These are phyloP conservation scores for Phaffomyces thermotolerans DNA, from an alignment of 805 yeast species.

Conservation along the genomic window DNA sequence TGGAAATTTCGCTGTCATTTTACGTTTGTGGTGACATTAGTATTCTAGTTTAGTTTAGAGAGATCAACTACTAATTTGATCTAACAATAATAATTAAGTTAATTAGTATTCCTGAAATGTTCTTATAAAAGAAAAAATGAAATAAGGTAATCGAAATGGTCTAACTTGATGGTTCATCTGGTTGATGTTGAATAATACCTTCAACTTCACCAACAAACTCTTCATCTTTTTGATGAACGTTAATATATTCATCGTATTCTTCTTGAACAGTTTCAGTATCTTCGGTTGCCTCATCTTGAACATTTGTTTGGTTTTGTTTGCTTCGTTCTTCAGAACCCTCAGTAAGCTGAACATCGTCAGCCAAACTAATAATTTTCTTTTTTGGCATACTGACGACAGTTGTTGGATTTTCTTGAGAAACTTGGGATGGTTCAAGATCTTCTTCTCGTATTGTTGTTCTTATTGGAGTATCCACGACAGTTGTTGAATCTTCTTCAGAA, in stretches of 20 bases:
- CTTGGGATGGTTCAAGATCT: not conserved
- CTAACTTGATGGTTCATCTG: conserved; percentile 1
- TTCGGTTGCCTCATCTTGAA: conserved; percentile 1
- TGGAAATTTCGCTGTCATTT: too few relatives aligned
- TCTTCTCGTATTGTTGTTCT: not conserved
- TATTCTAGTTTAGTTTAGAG: too few relatives aligned
- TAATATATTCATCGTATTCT: conserved; percentile 4
- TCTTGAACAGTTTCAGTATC: conserved; percentile 4
- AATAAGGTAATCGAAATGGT: not conserved
- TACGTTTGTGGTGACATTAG: too few relatives aligned
- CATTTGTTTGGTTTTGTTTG: too few relatives aligned
- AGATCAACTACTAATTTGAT: too few relatives aligned
- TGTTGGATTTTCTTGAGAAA: not conserved
- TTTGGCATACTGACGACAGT: too few relatives aligned
- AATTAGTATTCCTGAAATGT: too few relatives aligned
- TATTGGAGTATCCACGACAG: too few relatives aligned
- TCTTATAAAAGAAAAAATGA: too few relatives aligned
- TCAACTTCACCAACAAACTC: not conserved
- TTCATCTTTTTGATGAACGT: conserved; percentile 4
- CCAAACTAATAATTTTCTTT: not conserved
- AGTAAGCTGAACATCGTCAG: not conserved
- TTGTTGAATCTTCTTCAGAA: conserved; percentile 1
- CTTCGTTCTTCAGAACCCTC: not conserved
- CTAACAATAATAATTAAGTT: too few relatives aligned
- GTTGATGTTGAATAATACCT: conserved; percentile 7